These are phyloP conservation scores for Coemansia sp. DNA, from an alignment of 192 early-diverging fungal species.

Conservation along the genomic window DNA sequence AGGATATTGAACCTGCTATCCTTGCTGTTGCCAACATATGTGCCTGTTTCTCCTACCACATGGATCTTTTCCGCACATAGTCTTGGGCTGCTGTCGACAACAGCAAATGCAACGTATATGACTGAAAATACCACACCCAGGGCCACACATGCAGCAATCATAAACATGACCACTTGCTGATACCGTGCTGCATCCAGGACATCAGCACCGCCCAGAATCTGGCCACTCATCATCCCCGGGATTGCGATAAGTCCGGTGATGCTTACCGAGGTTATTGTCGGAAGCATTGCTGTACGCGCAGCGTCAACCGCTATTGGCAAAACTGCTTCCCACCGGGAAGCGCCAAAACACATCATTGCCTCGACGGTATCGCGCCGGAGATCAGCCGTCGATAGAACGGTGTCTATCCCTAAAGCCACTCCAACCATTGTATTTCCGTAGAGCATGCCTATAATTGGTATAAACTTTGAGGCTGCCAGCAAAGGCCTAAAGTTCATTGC, in stretches of 20 bases:
- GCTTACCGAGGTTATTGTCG: constrained; percentile 74
- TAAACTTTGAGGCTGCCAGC: constrained; percentile 70
- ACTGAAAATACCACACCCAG: constrained; percentile 59
- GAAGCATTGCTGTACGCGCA: constrained; percentile 74
- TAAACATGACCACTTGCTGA: constrained; percentile 84
- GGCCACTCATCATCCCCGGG: constrained; percentile 89
- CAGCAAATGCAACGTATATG: constrained; percentile 27
- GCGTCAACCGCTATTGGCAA: constrained; percentile 73
- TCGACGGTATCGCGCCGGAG: constrained; percentile 55
- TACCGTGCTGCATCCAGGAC: constrained; percentile 79
- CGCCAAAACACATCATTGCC: constrained; percentile 71
- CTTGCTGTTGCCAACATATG: neutral
- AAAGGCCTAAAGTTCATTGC: constrained; percentile 72
- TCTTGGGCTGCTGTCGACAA: constrained; percentile 38
- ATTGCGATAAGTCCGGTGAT: constrained; percentile 86
- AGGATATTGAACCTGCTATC: constrained; percentile 5
- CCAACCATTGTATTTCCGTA: constrained; percentile 79
- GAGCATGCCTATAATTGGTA: constrained; percentile 85
- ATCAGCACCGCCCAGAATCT: constrained; percentile 78
- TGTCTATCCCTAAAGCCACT: constrained; percentile 64
- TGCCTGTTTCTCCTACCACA: neutral
- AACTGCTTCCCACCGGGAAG: constrained; percentile 81
- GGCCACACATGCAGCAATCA: constrained; percentile 74
- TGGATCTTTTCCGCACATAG: constrained; percentile 33
- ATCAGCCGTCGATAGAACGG: constrained; percentile 61